Percentiles rank a stretch among this genome's conserved stretches.
phyloP scores from a whole-genome alignment of 2,329 filamentous ascomycete species.

The Pseudocercospora fuligena region DNA sequence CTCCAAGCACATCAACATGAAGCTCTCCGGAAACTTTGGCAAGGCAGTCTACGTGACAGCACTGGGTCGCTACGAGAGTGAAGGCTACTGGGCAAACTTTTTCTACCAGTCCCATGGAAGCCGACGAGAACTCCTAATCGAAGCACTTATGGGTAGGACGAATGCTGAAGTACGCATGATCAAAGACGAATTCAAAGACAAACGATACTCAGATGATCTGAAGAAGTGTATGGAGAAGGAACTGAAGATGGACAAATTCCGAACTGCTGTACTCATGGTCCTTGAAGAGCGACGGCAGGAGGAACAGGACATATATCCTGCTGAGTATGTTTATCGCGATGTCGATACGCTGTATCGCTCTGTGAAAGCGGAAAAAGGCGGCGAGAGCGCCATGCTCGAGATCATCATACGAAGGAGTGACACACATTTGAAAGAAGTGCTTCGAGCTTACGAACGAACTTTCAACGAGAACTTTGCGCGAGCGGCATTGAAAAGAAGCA shows the following conservation, averaged over 20 bases:
- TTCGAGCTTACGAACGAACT: slow-evolving; percentile 74
- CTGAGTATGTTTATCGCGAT: slow-evolving; percentile 67
- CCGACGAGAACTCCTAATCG: slow-evolving; percentile 86
- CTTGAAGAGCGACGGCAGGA: slow-evolving; percentile 85
- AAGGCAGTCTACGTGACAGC: slow-evolving; percentile 92
- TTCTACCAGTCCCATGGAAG: slow-evolving; percentile 92
- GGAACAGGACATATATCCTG: slow-evolving; percentile 66
- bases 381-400: slow-evolving; percentile 84
- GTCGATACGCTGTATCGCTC: slow-evolving; percentile 73
- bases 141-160: slow-evolving; percentile 85
- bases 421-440: slow-evolving; percentile 76
- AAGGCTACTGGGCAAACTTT: slow-evolving; percentile 97
- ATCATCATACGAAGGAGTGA: slow-evolving; percentile 84
- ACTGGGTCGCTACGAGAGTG: slow-evolving; percentile 86
- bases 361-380: slow-evolving; percentile 72
- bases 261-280: slow-evolving; percentile 80
- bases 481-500: slow-evolving; percentile 84
- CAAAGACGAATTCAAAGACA: slow-evolving; percentile 87
- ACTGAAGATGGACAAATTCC: slow-evolving; percentile 94
- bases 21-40: slow-evolving; percentile 77
- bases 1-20: slow-evolving; percentile 83
- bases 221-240: slow-evolving; percentile 88
- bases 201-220: slow-evolving; percentile 84
- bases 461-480: slow-evolving; percentile 83
- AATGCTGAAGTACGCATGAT: slow-evolving; percentile 88